Percentiles rank a stretch among this genome's conserved stretches.
phyloP scores from a whole-genome alignment of 192 early-diverging fungal genomes.

The Coemansia sp. region DNA sequence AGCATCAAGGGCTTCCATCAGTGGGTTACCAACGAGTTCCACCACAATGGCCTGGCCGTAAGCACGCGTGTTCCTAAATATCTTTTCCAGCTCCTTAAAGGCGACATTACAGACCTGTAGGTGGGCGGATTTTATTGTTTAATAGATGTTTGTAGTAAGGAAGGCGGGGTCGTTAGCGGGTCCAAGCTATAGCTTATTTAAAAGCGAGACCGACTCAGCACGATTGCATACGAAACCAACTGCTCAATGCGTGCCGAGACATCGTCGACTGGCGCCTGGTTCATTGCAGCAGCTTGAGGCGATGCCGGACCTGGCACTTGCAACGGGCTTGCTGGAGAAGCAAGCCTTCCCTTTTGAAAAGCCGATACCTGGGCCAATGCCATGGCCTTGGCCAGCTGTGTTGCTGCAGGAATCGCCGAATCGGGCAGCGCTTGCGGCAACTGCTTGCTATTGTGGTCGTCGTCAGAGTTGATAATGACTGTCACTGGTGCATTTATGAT shows the following conservation, averaged over 20 bases:
- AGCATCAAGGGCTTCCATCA: slow-evolving; percentile 56
- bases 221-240: slow-evolving; percentile 22
- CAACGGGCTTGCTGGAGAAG: no score
- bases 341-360: no score
- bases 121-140: not conserved
- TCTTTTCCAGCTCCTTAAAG: slow-evolving; percentile 57
- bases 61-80: slow-evolving; percentile 58
- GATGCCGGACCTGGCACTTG: not conserved
- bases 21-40: slow-evolving; percentile 70
- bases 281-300: not conserved
- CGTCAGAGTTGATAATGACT: slow-evolving; percentile 33
- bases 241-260: slow-evolving; percentile 19
- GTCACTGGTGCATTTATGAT: slow-evolving; percentile 51
- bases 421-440: not conserved
- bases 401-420: not conserved
- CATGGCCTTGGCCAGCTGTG: no score
- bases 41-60: slow-evolving; percentile 58
- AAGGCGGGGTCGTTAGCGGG: not conserved
- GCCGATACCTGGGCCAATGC: no score
- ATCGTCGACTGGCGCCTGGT: not conserved
- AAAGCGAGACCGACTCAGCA: slow-evolving; percentile 19
- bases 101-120: slow-evolving; percentile 51
- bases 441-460: slow-evolving; percentile 2
- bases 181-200: not conserved
- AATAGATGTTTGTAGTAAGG: not conserved